Evolutionary conservation across 2,329 filamentous ascomycete genomes (phyloP).

Genomic region (Tetracladium maxilliforme): DNA sequence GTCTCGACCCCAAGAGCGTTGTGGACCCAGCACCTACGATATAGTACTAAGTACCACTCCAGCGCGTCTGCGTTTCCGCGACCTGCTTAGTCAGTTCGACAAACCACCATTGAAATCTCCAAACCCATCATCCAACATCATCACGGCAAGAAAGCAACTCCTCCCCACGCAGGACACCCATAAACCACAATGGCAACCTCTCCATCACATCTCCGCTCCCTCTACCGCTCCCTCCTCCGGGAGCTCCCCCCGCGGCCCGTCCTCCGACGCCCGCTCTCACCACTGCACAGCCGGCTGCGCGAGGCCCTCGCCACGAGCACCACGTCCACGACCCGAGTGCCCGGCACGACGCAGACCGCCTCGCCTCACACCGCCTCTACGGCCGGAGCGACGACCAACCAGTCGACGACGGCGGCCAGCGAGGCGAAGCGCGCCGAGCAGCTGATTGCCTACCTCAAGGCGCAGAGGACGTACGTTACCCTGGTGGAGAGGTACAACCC

Average conservation of each 20-base stretch:
- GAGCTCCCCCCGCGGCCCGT: slow-evolving; percentile 71
- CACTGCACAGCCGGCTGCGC: slow-evolving; percentile 57
- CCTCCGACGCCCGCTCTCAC: slow-evolving; percentile 42
- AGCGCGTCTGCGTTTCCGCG: too few relatives aligned
- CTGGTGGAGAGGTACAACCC: slow-evolving; percentile 89
- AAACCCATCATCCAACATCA: too few relatives aligned
- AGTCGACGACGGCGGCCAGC: too few relatives aligned
- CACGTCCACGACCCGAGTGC: slow-evolving; percentile 11
- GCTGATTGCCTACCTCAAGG: slow-evolving; percentile 62
- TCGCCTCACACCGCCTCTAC: slow-evolving; percentile 1
- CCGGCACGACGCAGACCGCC: neutral
- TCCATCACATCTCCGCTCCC: slow-evolving; percentile 45
- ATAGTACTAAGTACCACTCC: too few relatives aligned
- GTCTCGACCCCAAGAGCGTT: too few relatives aligned
- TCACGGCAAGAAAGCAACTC: too few relatives aligned
- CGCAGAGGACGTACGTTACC: slow-evolving; percentile 72
- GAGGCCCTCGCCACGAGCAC: slow-evolving; percentile 33
- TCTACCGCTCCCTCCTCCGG: slow-evolving; percentile 81
- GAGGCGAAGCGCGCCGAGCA: slow-evolving; percentile 52
- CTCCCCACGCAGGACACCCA: too few relatives aligned
- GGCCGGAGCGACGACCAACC: too few relatives aligned
- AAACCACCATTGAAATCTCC: too few relatives aligned
- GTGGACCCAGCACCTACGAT: too few relatives aligned
- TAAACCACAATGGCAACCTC: slow-evolving; percentile 13
- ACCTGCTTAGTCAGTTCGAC: too few relatives aligned